Conservation (phyloP, 306 rosid genomes). For the Sophora flavescens region DNA sequence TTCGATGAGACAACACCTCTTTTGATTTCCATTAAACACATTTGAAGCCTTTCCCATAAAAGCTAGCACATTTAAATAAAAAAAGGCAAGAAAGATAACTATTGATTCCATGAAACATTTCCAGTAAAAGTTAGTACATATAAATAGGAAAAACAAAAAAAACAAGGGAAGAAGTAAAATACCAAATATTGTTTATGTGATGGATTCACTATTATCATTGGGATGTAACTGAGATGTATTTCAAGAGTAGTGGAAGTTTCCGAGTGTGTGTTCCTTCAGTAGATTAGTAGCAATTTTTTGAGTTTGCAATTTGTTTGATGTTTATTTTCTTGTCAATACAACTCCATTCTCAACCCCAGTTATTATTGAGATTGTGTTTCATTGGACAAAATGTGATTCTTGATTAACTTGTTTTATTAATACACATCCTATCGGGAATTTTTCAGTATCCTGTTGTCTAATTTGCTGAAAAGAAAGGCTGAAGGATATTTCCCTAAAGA, state of each 20-base stretch:
- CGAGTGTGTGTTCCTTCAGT: not conserved
- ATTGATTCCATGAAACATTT: not conserved
- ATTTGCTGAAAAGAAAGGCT: constrained; percentile 69
- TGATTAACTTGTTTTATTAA: constrained; percentile 23
- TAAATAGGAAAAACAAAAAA: not conserved
- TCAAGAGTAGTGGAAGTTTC: constrained; percentile 1
- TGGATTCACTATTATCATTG: constrained; percentile 27
- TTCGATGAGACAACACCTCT: not conserved
- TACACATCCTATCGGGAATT: constrained; percentile 5
- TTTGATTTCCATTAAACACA: not conserved
- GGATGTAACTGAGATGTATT: constrained; percentile 10
- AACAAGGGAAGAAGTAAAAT: not conserved
- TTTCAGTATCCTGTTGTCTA: constrained; percentile 75
- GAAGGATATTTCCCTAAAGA: constrained; percentile 71
- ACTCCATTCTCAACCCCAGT: not conserved
- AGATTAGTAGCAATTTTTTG: not conserved
- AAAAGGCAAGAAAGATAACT: not conserved
- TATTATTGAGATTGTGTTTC: constrained; percentile 23
- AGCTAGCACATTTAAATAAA: not conserved
- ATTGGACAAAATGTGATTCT: constrained; percentile 28
- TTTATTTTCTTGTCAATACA: constrained; percentile 5
- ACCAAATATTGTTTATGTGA: constrained; percentile 11
- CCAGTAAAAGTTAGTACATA: not conserved
- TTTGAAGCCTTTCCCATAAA: not conserved
- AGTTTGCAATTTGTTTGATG: constrained; percentile 7